These are phyloP conservation scores for Fraxinus ornus DNA, from an alignment of 305 asterid species.

Conservation along the genomic window DNA sequence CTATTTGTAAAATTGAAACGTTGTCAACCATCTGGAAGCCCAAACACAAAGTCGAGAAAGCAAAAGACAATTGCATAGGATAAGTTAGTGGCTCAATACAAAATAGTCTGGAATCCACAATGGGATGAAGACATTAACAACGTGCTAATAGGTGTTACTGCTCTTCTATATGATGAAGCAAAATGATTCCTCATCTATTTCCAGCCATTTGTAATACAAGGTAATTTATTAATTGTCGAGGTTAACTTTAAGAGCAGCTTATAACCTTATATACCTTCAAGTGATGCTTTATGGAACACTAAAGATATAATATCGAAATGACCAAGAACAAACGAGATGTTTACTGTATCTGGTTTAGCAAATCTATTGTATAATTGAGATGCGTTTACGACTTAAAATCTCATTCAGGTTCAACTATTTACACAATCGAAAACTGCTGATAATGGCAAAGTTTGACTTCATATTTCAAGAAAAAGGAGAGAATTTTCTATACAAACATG, in stretches of 20 bases:
- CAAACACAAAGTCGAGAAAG: slow-evolving; percentile 24
- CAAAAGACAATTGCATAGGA: slow-evolving; percentile 17
- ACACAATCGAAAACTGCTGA: background rate
- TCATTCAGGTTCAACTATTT: slow-evolving; percentile 1
- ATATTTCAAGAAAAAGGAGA: slow-evolving; percentile 4
- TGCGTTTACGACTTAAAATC: background rate
- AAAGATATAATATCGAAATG: background rate
- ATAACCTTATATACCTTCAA: background rate
- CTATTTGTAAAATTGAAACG: slow-evolving; percentile 85
- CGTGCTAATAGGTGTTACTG: background rate
- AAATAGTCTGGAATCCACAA: slow-evolving; percentile 2
- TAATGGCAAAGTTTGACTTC: background rate
- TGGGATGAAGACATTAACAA: background rate
- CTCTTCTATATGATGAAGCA: slow-evolving; percentile 4
- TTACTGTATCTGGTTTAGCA: background rate
- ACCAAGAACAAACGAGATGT: background rate
- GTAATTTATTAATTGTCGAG: background rate
- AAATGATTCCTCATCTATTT: background rate
- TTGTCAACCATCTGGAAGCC: slow-evolving; percentile 78
- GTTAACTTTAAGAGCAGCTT: background rate
- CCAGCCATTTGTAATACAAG: background rate
- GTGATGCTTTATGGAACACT: background rate
- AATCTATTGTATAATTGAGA: background rate
- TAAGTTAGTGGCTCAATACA: background rate
- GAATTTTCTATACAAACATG: background rate